Evolutionary conservation across 768 basidiomycete genomes (phyloP).

Genomic region (Mycena indigotica): DNA sequence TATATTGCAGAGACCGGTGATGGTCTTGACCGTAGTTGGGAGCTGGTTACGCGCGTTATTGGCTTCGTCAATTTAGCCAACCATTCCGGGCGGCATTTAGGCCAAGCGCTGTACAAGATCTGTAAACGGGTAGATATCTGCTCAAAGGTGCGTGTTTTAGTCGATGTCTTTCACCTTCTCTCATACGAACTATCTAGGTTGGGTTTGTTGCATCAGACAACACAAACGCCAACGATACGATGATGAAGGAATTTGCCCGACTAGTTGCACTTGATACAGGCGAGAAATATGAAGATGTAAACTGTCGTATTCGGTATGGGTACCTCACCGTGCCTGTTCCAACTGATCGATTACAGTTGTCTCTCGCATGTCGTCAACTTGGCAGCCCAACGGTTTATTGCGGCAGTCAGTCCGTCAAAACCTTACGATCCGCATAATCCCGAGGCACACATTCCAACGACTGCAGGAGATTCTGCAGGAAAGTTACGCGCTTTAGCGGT

Average conservation of each 20-base stretch:
- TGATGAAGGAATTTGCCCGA: neutral
- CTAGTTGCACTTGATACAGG: neutral
- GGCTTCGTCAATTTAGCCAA: neutral
- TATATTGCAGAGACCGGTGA: neutral
- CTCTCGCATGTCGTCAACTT: conserved; percentile 39
- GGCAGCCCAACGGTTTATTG: conserved; percentile 32
- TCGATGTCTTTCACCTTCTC: neutral
- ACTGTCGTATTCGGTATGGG: neutral
- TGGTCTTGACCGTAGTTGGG: neutral
- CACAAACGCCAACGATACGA: neutral
- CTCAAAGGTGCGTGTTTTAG: neutral
- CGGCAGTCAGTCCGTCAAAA: conserved; percentile 25
- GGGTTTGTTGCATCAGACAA: neutral
- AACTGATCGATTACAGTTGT: conserved; percentile 24
- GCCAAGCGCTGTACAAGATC: neutral
- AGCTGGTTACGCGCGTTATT: neutral
- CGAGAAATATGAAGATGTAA: neutral
- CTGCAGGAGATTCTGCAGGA: conserved; percentile 27
- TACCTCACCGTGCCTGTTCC: neutral
- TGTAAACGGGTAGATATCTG: neutral
- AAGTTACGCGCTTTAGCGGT: conserved; percentile 27
- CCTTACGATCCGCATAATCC: conserved; percentile 27
- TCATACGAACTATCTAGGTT: neutral
- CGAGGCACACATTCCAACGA: neutral
- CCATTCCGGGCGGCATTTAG: neutral